phyloP scores from a whole-genome alignment of 2,329 filamentous ascomycete genomes.

The Monilinia polystroma region DNA sequence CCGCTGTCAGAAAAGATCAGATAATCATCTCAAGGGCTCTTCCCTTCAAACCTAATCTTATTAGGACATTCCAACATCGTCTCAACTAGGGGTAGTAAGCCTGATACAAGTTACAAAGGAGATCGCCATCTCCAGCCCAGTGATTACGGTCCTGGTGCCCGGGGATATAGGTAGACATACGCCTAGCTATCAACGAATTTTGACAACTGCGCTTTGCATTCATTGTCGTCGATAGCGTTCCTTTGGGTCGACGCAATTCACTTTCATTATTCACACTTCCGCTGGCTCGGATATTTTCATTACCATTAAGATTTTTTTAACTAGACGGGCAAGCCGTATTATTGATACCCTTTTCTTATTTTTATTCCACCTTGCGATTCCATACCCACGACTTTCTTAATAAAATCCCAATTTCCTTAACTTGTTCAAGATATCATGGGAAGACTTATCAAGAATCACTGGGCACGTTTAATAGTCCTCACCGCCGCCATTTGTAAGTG shows the following conservation, averaged over 20 bases:
- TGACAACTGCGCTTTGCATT: slow-evolving; percentile 46
- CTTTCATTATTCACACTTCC: slow-evolving; percentile 39
- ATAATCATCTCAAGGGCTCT: slow-evolving; percentile 51
- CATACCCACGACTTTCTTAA: slow-evolving; percentile 13
- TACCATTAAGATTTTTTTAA: slow-evolving; percentile 33
- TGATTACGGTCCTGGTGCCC: slow-evolving; percentile 32
- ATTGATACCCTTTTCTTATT: slow-evolving; percentile 38
- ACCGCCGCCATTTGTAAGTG: slow-evolving; percentile 64
- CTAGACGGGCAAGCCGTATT: not conserved
- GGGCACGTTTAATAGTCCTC: slow-evolving; percentile 90
- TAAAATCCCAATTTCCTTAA: not conserved
- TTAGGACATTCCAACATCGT: slow-evolving; percentile 33
- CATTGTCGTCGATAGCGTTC: slow-evolving; percentile 53
- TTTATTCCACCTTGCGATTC: slow-evolving; percentile 26
- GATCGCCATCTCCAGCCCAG: slow-evolving; percentile 37
- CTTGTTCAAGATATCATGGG: slow-evolving; percentile 61
- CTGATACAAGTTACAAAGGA: slow-evolving; percentile 41
- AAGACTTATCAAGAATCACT: slow-evolving; percentile 99
- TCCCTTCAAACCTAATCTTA: slow-evolving; percentile 46
- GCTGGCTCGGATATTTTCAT: slow-evolving; percentile 54
- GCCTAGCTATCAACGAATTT: slow-evolving; percentile 23
- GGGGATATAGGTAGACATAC: slow-evolving; percentile 44
- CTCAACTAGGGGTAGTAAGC: slow-evolving; percentile 41
- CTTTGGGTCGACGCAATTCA: slow-evolving; percentile 44
- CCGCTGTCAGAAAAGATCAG: slow-evolving; percentile 52